These are phyloP conservation scores for Kalaharituber pfeilii DNA, from an alignment of 2,329 filamentous ascomycete genomes.

Conservation along the genomic window DNA sequence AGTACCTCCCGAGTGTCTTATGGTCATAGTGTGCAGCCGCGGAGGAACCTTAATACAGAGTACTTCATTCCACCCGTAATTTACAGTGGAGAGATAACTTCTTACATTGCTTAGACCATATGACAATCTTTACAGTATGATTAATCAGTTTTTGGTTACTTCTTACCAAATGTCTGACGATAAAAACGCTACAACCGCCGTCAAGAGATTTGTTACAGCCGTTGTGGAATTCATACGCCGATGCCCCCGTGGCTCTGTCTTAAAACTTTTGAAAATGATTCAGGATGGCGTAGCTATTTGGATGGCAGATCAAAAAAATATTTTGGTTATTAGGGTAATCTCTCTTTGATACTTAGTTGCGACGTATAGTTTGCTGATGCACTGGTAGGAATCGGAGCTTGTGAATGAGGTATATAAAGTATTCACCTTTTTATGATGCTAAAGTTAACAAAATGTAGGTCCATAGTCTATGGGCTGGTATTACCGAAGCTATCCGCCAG, in stretches of 20 bases:
- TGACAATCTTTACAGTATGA: slow-evolving; percentile 45
- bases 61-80: slow-evolving; percentile 6
- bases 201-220: slow-evolving; percentile 36
- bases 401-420: too few species aligned
- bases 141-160: slow-evolving; percentile 35
- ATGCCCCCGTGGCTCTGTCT: slow-evolving; percentile 35
- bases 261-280: slow-evolving; percentile 40
- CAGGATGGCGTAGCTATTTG: slow-evolving; percentile 46
- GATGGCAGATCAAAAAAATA: slow-evolving; percentile 38
- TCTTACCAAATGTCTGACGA: slow-evolving; percentile 36
- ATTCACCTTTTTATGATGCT: too few species aligned
- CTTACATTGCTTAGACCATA: slow-evolving; percentile 36
- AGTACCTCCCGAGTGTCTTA: slow-evolving; percentile 6
- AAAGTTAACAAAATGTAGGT: slow-evolving; percentile 28
- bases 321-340: slow-evolving; percentile 28
- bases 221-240: slow-evolving; percentile 37
- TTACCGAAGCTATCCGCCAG: slow-evolving; percentile 35
- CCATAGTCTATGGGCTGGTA: neutral
- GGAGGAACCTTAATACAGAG: slow-evolving; percentile 13
- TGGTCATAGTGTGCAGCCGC: slow-evolving; percentile 3
- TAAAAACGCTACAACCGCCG: slow-evolving; percentile 27
- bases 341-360: too few species aligned
- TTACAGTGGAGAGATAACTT: too few species aligned
- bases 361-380: too few species aligned
- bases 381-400: too few species aligned